phyloP scores from a whole-genome alignment of 805 yeast genomes.

The Danielia reshetovae region DNA sequence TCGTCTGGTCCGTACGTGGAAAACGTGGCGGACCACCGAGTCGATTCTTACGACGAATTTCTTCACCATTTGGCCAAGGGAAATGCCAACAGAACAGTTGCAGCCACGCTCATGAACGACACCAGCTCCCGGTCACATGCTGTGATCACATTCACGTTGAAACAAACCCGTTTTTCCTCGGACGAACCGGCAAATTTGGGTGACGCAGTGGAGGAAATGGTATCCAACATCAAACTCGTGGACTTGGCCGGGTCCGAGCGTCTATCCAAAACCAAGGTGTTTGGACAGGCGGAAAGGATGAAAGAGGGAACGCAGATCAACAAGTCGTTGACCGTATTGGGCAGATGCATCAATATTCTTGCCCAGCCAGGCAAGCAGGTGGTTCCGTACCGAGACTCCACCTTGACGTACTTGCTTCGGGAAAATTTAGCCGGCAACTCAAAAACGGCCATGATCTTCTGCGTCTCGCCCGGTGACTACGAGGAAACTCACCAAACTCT shows the following conservation, averaged over 20 bases:
- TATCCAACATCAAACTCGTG: conserved; percentile 63
- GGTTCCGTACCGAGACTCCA: conserved; percentile 73
- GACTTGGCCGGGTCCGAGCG: conserved; percentile 86
- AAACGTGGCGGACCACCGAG: conserved; percentile 49
- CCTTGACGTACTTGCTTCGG: conserved; percentile 68
- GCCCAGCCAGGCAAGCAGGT: conserved; percentile 41
- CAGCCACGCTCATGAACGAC: conserved; percentile 69
- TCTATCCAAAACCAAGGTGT: conserved; percentile 57
- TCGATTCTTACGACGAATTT: conserved; percentile 50
- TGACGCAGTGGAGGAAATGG: conserved; percentile 43
- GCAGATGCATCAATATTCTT: conserved; percentile 55
- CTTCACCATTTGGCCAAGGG: conserved; percentile 47
- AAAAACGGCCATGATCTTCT: conserved; percentile 85
- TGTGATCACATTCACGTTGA: conserved; percentile 58
- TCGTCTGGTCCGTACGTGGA: conserved; percentile 71
- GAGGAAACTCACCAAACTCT: conserved; percentile 76
- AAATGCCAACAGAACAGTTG: conserved; percentile 56
- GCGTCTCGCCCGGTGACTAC: conserved; percentile 74
- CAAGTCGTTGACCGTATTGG: conserved; percentile 72
- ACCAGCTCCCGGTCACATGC: conserved; percentile 80
- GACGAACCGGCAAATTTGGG: conserved; percentile 18
- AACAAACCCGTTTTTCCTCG: conserved; percentile 49
- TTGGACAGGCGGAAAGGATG: conserved; percentile 49
- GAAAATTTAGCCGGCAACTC: conserved; percentile 81
- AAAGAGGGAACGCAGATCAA: conserved; percentile 77